phyloP scores from a whole-genome alignment of 2,329 filamentous ascomycete species.

The Apiospora marii region DNA sequence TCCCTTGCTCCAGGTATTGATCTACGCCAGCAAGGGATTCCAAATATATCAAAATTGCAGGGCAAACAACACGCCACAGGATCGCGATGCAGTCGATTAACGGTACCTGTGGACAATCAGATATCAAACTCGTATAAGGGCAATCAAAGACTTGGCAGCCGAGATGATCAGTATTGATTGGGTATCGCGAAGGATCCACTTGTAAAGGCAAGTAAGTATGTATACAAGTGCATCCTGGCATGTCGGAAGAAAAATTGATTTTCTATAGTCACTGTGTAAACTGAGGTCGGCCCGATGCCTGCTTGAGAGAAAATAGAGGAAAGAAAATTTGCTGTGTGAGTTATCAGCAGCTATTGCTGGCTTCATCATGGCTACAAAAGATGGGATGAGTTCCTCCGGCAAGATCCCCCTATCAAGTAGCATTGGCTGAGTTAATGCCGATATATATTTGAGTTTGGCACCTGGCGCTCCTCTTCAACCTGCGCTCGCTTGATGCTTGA shows the following conservation, averaged over 20 bases:
- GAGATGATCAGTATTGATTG: too few relatives aligned
- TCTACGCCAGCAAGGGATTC: background rate
- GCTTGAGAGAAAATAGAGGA: too few relatives aligned
- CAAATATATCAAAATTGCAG: background rate
- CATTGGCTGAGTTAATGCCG: background rate
- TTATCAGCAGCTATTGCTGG: background rate
- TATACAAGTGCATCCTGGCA: too few relatives aligned
- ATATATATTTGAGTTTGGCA: background rate
- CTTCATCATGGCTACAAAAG: background rate
- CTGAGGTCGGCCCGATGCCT: too few relatives aligned
- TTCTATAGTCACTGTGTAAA: too few relatives aligned
- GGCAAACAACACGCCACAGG: background rate
- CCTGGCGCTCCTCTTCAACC: background rate
- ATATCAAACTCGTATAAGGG: background rate
- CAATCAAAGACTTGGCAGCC: background rate
- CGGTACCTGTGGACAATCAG: background rate
- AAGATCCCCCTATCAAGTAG: background rate
- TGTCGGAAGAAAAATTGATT: too few relatives aligned
- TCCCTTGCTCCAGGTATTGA: background rate
- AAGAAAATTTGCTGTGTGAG: too few relatives aligned
- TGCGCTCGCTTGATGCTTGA: background rate
- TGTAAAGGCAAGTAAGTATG: too few relatives aligned
- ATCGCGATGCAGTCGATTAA: background rate
- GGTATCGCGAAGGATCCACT: too few relatives aligned
- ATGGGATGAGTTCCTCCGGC: background rate